Conservation (phyloP, 176 grass and related monocot genomes). For the Paspalum notatum region DNA sequence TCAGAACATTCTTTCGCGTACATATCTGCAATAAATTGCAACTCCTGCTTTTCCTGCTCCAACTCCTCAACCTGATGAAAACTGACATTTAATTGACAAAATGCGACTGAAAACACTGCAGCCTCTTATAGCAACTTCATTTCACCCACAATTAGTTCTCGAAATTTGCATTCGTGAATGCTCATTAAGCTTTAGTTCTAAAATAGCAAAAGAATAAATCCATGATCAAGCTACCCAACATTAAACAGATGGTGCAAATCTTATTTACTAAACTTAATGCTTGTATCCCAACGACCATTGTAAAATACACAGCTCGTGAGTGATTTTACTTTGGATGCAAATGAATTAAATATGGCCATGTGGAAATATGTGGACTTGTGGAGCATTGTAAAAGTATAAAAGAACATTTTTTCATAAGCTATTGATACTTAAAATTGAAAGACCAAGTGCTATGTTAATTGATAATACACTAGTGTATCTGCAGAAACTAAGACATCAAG, state of each 20-base stretch:
- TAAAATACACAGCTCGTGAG: neutral
- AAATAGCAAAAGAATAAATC: constrained; percentile 9
- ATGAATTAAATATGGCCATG: constrained; percentile 12
- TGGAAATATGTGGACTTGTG: neutral
- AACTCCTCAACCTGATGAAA: constrained; percentile 74
- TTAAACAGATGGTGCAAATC: neutral
- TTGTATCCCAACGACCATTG: neutral
- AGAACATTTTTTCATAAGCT: constrained; percentile 5
- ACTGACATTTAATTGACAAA: constrained; percentile 40
- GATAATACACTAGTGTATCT: constrained; percentile 24
- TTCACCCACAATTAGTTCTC: neutral
- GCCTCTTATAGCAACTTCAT: constrained; percentile 7
- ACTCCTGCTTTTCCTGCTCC: constrained; percentile 80
- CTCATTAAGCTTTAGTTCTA: neutral
- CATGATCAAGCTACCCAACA: constrained; percentile 11
- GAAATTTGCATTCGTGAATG: neutral
- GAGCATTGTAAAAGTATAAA: neutral
- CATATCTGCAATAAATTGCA: constrained; percentile 88
- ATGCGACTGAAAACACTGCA: constrained; percentile 12
- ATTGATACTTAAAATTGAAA: constrained; percentile 13
- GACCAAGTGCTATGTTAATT: constrained; percentile 10
- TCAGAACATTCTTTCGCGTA: constrained; percentile 72
- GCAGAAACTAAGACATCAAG: neutral
- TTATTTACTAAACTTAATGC: constrained; percentile 4
- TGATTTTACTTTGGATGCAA: constrained; percentile 33